Conservation (phyloP, 495 filamentous ascomycete genomes). For the Aspergillus biplanus region DNA sequence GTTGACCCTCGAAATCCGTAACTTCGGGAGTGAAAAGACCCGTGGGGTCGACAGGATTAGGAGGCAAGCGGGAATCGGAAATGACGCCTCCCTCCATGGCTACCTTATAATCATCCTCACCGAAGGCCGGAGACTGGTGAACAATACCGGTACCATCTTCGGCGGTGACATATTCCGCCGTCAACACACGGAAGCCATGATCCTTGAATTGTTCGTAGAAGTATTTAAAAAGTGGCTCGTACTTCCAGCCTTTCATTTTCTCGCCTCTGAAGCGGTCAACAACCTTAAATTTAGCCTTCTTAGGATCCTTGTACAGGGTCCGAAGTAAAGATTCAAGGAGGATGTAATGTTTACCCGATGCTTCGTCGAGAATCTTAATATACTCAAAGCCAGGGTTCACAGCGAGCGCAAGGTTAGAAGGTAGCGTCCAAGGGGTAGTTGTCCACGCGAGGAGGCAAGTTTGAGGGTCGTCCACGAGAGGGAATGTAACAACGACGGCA, state of each 20-base stretch:
- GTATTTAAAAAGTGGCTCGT: constrained; percentile 90
- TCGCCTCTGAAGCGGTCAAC: constrained; percentile 80
- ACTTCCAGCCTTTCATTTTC: constrained; percentile 90
- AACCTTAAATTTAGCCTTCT: constrained; percentile 95
- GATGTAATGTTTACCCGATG: constrained; percentile 81
- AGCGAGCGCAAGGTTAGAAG: constrained; percentile 80
- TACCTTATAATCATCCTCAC: constrained; percentile 94
- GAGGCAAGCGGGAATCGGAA: constrained; percentile 72
- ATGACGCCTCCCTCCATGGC: constrained; percentile 80
- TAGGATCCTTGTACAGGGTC: constrained; percentile 92
- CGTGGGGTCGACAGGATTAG: constrained; percentile 85
- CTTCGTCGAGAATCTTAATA: constrained; percentile 84
- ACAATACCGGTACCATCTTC: constrained; percentile 96
- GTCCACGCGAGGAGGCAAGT: constrained; percentile 88
- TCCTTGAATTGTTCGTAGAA: constrained; percentile 95
- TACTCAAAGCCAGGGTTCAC: constrained; percentile 92
- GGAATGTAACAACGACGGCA: constrained; percentile 88
- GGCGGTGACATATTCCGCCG: constrained; percentile 86
- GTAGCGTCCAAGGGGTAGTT: constrained; percentile 95
- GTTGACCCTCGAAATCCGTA: constrained; percentile 80
- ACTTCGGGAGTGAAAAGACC: constrained; percentile 83
- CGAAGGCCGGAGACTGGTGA: constrained; percentile 93
- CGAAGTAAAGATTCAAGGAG: constrained; percentile 82
- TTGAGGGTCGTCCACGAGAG: constrained; percentile 72
- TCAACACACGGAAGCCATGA: constrained; percentile 79